Conservation (phyloP, 2,329 filamentous ascomycete species). For the Diaporthe vaccinii region DNA sequence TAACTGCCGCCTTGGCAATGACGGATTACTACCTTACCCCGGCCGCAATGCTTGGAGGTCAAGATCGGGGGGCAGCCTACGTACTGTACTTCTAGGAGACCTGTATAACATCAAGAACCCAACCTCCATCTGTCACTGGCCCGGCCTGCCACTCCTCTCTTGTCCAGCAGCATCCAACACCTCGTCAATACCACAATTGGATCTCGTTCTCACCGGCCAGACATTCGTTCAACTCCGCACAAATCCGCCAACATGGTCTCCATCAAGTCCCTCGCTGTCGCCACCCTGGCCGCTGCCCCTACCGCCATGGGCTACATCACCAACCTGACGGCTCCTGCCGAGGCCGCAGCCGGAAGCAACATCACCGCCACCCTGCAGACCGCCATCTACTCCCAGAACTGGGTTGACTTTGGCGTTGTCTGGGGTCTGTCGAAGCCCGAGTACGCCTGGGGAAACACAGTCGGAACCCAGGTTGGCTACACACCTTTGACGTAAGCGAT, state of each 20-base stretch:
- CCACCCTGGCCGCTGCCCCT: slow-evolving; percentile 44
- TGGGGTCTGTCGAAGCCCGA: slow-evolving; percentile 46
- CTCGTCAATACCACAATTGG: neutral
- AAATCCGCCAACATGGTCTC: slow-evolving; percentile 37
- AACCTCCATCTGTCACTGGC: neutral
- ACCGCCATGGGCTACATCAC: slow-evolving; percentile 46
- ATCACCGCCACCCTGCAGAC: slow-evolving; percentile 47
- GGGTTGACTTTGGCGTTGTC: slow-evolving; percentile 50
- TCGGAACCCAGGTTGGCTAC: slow-evolving; percentile 50
- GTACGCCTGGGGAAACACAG: slow-evolving; percentile 42
- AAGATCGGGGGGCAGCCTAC: neutral
- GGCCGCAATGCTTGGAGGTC: neutral
- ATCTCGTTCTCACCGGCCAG: slow-evolving; percentile 6
- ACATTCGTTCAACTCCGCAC: slow-evolving; percentile 1
- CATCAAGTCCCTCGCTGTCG: slow-evolving; percentile 41
- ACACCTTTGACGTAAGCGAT: slow-evolving; percentile 39
- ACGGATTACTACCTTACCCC: slow-evolving; percentile 11
- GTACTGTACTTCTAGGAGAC: neutral
- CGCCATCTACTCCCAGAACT: slow-evolving; percentile 52
- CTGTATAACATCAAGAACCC: neutral
- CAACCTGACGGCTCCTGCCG: slow-evolving; percentile 44
- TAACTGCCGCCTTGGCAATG: slow-evolving; percentile 29
- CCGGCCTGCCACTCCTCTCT: neutral
- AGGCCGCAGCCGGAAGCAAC: slow-evolving; percentile 45
- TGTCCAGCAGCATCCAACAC: slow-evolving; percentile 13